Base-by-base conservation (phyloP, 2,329 filamentous ascomycete genomes). In the Xylariales sp. region DNA sequence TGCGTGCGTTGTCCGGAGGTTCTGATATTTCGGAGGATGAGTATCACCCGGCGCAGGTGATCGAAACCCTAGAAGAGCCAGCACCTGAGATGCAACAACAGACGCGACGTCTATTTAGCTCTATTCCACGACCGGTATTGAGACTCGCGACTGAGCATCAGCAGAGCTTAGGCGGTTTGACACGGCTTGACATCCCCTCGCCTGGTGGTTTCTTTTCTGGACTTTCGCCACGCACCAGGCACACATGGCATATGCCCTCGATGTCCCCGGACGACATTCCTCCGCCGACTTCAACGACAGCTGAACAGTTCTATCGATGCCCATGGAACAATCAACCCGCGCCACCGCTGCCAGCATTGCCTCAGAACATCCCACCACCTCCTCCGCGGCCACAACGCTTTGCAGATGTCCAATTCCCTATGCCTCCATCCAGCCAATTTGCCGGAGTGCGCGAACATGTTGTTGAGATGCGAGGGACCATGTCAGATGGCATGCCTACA, bases 151-250 rank as follows among this genome's bases (percentile, higher is more conserved):
- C 77, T 8, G 66, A 72, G 7, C 77, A 78, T 31, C 73, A 71
- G 43, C 64, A 73, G 43, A 84, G 82, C 11, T 70, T 82, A 11
- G 82, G 83, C 42, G 86, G 83, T 28, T 74, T 96, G 47, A 90
- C 86, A 15, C 82, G 78, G 45, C 75, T 96, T 15, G 90, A 90
- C 19, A 89, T 97, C 24, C 91, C 90, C 5, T 96, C 91, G 0
- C 91, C 91, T 0, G 85, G 88, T 19, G 88, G 86, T 1, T 96
- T 96, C 71, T 96, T 96, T 64, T 87, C 87, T 2, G 88, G 85
- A 0, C 75, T 96, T 20, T 87, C 85, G 27, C 79, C 84, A 3
- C 77, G 80, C 40, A 81, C 84, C 27, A 80, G 89, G 39, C 81
- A 83, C 55, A 93, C 90, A 10, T 97, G 91, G 91, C 81, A 88